Conservation (phyloP, 768 basidiomycete genomes). For the Naganishia antarctica region DNA sequence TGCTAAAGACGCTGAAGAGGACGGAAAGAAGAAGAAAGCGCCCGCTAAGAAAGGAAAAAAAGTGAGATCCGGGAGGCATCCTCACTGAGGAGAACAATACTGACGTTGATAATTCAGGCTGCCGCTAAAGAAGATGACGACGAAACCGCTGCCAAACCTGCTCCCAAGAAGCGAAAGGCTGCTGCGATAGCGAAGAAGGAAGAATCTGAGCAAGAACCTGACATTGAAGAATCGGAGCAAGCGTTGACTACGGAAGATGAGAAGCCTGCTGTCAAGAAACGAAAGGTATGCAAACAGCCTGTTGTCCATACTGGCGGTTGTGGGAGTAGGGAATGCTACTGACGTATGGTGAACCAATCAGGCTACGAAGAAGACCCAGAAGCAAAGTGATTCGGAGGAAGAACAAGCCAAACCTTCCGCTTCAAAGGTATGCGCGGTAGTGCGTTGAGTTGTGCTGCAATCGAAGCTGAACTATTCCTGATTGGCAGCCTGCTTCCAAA, state of each 20-base stretch:
- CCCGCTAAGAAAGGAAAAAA: slow-evolving; percentile 21
- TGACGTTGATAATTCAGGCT: not conserved
- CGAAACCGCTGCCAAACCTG: not conserved
- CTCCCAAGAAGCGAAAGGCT: slow-evolving; percentile 19
- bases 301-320: not conserved
- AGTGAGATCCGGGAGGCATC: not conserved
- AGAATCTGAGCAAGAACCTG: slow-evolving; percentile 7
- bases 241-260: slow-evolving; percentile 14
- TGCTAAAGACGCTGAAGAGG: not conserved
- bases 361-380: slow-evolving; percentile 8
- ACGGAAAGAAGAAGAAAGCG: slow-evolving; percentile 18
- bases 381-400: slow-evolving; percentile 8
- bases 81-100: not conserved
- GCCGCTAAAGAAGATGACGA: slow-evolving; percentile 5
- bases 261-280: slow-evolving; percentile 13
- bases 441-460: too few relatives aligned
- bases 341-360: not conserved
- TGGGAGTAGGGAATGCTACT: not conserved
- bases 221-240: not conserved
- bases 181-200: slow-evolving; percentile 22
- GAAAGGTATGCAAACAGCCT: not conserved
- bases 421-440: slow-evolving; percentile 4
- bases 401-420: slow-evolving; percentile 10
- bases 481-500: slow-evolving; percentile 6
- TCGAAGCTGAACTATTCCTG: too few relatives aligned